A percentile compares a stretch with the other conserved stretches of the same genome.
phyloP scores from a whole-genome alignment of 2,329 filamentous ascomycete genomes.

The Aureobasidium namibiae region DNA sequence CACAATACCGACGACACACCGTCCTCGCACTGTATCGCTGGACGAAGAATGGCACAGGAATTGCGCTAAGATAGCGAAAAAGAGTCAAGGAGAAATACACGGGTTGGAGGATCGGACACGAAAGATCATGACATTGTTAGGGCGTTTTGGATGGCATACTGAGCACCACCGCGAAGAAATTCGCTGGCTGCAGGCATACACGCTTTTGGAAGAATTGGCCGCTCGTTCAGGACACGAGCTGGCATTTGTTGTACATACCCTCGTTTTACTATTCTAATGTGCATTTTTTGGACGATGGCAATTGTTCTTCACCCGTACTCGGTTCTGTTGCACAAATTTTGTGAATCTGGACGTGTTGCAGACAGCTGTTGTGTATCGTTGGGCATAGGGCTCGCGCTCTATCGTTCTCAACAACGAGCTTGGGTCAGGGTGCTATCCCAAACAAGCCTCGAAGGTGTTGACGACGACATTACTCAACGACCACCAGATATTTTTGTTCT shows the following conservation, averaged over 20 bases:
- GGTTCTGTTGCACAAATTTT: neutral
- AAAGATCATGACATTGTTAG: neutral
- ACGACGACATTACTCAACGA: neutral
- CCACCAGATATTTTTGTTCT: too few relatives aligned
- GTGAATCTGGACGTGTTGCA: neutral
- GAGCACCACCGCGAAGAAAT: neutral
- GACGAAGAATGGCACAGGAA: conserved; percentile 10
- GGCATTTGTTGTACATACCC: neutral
- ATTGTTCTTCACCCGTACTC: neutral
- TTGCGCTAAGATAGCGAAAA: conserved; percentile 2
- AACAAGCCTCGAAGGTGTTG: neutral
- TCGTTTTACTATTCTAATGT: neutral
- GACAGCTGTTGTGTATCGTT: neutral
- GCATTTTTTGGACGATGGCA: neutral
- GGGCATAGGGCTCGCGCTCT: neutral
- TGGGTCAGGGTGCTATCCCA: neutral
- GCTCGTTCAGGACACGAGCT: neutral
- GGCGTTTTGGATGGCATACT: neutral
- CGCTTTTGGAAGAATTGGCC: neutral
- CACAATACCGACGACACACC: conserved; percentile 11
- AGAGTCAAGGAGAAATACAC: neutral
- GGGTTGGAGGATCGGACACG: neutral
- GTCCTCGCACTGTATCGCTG: conserved; percentile 11
- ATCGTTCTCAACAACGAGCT: neutral
- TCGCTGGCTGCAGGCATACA: neutral